Percentiles rank a stretch among this genome's conserved stretches.
These are phyloP conservation scores for Mycena belliarum DNA, from an alignment of 768 basidiomycete species.

Conservation along the genomic window DNA sequence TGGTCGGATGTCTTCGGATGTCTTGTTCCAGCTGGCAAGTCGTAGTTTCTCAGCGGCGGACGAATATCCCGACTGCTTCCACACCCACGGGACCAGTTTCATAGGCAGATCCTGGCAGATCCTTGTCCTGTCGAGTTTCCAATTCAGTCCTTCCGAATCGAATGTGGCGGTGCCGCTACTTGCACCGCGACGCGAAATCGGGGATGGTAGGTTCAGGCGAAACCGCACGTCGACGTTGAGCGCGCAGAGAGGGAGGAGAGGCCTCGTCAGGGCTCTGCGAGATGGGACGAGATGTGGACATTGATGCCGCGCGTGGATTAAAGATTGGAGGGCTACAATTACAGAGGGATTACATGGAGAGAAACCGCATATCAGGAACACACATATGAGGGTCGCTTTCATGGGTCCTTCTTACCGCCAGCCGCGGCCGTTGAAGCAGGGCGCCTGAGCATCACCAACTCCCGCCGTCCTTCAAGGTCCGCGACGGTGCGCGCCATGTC, in stretches of 20 bases:
- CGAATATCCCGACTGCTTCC: neutral
- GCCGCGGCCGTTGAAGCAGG: neutral
- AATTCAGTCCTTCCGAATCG: neutral
- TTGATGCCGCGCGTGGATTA: no score
- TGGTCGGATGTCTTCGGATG: no score
- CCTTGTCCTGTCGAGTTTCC: neutral
- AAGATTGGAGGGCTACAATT: no score
- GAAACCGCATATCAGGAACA: no score
- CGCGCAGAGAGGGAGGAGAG: neutral
- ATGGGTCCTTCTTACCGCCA: neutral
- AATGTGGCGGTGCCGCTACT: neutral
- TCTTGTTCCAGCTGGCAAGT: no score
- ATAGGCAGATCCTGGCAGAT: neutral
- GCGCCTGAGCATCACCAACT: neutral
- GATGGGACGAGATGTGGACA: neutral
- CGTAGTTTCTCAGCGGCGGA: no score
- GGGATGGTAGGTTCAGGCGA: neutral
- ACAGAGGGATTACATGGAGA: neutral
- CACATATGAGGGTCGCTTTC: neutral
- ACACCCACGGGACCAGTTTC: constrained; percentile 5
- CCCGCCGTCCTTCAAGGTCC: neutral
- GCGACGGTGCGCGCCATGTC: neutral
- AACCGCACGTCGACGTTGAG: neutral
- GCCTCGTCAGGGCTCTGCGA: neutral
- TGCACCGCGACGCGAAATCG: neutral